Base-by-base conservation (phyloP, 495 filamentous ascomycete genomes). In the Neurospora hispaniola region DNA sequence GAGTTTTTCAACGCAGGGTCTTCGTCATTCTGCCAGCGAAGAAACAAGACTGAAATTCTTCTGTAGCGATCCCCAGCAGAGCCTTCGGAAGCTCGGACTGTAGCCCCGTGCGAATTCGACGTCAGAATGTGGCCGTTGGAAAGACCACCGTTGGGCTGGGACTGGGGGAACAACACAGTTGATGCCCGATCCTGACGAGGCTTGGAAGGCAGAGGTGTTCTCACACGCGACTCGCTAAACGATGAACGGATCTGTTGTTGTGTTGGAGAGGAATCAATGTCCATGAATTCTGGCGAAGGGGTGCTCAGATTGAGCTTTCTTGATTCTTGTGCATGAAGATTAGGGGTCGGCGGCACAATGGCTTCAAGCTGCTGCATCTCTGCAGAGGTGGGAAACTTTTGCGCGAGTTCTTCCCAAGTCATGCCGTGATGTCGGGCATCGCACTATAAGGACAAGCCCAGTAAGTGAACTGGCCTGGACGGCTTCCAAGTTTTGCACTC, bases 391-490 rank as follows among this genome's bases (percentile, higher is more conserved):
- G 80, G 54, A 79, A 82, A 85, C 74, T 84, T 86, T 72, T 78
- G 78, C 40, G 81, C 78, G 31, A 83, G 82, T 42, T 85, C 83
- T 75, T 86, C 85, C 83, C 84, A 86, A 1, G 84, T 83, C 83
- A 85, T 85, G 75, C 81, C 82, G 73, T 85, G 83, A 75, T 86
- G 85, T 70, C 82, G 82, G 1, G 85, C 84, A 75, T 86, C 83
- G 73, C 85, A 86, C 85, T 86, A 71, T 9, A 71, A 18, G 42
- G 42, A n/a, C 27, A n/a, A 20, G 23, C 8, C 38, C n/a, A 66
- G 71, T 72, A 54, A 75, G 76, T 72, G 43, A 69, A 69, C 42
- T 75, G 35, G 27, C 54, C 54, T 27, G 27, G 54, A 62, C 27
- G 54, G 54, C 54, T 62, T 62, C 31, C 12, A 35, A 35, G 54